Evolutionary conservation across 768 basidiomycete species (phyloP).

Genomic region (Termitomyces sp.): DNA sequence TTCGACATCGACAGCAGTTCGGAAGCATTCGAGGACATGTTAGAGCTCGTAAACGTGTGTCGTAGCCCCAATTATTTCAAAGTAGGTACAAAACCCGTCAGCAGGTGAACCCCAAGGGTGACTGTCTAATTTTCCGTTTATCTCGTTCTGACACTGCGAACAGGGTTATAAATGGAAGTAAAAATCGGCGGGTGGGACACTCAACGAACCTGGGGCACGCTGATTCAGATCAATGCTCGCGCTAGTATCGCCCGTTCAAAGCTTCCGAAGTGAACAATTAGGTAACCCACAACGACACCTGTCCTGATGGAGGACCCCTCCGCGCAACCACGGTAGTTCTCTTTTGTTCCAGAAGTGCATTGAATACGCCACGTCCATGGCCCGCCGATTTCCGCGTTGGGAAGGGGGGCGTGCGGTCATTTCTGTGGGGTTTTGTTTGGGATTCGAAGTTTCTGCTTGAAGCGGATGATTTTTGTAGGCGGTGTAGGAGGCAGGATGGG

Average conservation of each 20-base stretch:
- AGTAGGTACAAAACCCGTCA: constrained; percentile 62
- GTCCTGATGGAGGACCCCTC: no score
- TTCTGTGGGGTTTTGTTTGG: no score
- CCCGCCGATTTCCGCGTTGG: no score
- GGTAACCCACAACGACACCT: no score
- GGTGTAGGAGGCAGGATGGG: no score
- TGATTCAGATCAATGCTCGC: constrained; percentile 65
- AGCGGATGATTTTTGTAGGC: no score
- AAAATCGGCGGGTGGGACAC: constrained; percentile 18
- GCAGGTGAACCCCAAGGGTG: constrained; percentile 38
- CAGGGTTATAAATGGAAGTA: constrained; percentile 74
- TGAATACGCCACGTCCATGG: no score
- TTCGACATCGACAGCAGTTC: constrained; percentile 7
- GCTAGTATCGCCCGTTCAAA: constrained; percentile 75
- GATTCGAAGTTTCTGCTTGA: no score
- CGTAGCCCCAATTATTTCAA: background rate
- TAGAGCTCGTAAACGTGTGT: constrained; percentile 11
- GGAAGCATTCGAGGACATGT: constrained; percentile 5
- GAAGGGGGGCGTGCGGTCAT: no score
- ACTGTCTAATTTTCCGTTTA: constrained; percentile 36
- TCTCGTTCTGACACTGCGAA: background rate
- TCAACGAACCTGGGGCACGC: constrained; percentile 13
- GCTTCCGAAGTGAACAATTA: constrained; percentile 71
- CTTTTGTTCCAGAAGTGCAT: no score
- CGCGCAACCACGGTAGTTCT: no score